Conservation (phyloP, 306 rosid species). For the Mimosa pudica region DNA sequence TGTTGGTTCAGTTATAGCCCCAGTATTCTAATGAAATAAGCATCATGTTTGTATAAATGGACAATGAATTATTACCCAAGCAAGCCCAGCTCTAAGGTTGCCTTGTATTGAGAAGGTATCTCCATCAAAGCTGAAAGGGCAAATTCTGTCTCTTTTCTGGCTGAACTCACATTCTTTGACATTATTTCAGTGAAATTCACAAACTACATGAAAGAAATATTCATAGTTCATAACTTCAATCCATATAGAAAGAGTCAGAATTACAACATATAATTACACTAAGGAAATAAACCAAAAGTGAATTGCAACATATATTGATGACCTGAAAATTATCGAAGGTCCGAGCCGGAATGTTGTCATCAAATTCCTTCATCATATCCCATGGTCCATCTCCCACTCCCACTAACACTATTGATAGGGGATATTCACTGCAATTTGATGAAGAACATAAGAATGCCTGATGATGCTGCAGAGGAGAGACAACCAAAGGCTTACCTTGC, state of each 20-base stretch:
- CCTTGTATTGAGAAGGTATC: conserved; percentile 92
- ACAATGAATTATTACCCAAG: conserved; percentile 59
- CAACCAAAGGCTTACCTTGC: conserved; percentile 65
- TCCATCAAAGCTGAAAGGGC: conserved; percentile 89
- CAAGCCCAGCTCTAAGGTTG: conserved; percentile 72
- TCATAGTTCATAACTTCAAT: conserved; percentile 26
- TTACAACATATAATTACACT: neutral
- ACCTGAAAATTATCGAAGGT: conserved; percentile 93
- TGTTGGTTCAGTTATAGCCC: conserved; percentile 32
- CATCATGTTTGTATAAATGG: neutral
- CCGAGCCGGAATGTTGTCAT: conserved; percentile 84
- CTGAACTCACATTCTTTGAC: conserved; percentile 54
- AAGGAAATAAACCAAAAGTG: conserved; percentile 20
- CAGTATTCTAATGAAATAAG: neutral
- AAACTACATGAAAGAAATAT: conserved; percentile 50
- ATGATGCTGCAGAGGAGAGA: conserved; percentile 18
- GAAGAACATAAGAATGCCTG: conserved; percentile 35
- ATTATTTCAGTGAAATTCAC: conserved; percentile 82
- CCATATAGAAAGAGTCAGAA: neutral
- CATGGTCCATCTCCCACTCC: conserved; percentile 99
- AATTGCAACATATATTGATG: conserved; percentile 13
- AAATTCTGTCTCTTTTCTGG: conserved; percentile 67
- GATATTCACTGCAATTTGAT: conserved; percentile 62
- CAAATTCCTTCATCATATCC: conserved; percentile 90
- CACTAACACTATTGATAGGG: conserved; percentile 81